Evolutionary conservation across 306 rosid genomes (phyloP), one percentile per base, ranked within the genome.

Genomic region (Argentina anserina): DNA sequence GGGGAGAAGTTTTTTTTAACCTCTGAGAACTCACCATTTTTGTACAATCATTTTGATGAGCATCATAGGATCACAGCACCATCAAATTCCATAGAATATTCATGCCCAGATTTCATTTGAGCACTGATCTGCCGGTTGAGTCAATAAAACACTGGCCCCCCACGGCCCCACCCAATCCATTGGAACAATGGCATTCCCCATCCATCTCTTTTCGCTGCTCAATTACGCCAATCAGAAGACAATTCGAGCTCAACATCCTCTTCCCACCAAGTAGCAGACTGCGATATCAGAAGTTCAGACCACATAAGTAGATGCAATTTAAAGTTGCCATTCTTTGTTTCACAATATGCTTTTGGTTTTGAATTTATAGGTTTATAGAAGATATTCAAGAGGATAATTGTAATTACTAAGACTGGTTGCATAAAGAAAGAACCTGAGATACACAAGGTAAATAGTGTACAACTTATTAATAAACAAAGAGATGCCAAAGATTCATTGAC

Each of bases 211-310:
- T 63, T 49, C 43, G 37, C 43, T 53, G 46, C 74, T 93, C 88
- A 93, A 77, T 74, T 87, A 55, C 96, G 90, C 98, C 98, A 93
- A 41, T 87, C 98, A 34, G 96, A 89, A 74, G 94, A 91, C 71
- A 3, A 79, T 88, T 93, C 98, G 34, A 79, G 74, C 41, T 91
- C 96, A 70, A 72, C 83, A 76, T 88, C 96, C 80, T 94, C 98
- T 81, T 91, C 98, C 98, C 98, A 94, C 98, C 97, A 94, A 26
- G 97, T 94, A 67, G 89, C 78, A 50, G 87, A 59, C 98, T 94
- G 90, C 55, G 70, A 61, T 45, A 66, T 77, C 62, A 43, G 2
- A 33, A 2, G 20, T 43, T 43, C 49, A 80, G 59, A 75, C n/a
- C 58, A 37, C 36, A 69, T 20, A 77, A 60, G 29, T 39, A 77